A percentile compares a stretch with the other conserved stretches of the same genome.
Evolutionary conservation across 805 yeast genomes (phyloP).

Genomic region (Priceomyces carsonii): DNA sequence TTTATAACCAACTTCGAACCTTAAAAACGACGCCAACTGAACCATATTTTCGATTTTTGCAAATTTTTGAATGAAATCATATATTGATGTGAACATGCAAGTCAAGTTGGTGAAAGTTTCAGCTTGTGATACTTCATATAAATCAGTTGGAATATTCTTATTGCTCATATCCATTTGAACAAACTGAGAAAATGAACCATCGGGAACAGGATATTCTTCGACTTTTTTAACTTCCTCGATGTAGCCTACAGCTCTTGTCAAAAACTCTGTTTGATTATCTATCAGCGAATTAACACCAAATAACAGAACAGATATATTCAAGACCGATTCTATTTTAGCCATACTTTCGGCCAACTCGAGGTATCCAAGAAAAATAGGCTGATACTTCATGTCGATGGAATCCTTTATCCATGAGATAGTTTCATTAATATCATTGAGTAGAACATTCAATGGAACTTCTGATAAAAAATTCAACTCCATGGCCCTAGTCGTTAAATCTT

Average conservation of each 20-base stretch:
- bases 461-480: constrained; percentile 49
- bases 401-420: constrained; percentile 32
- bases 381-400: constrained; percentile 13
- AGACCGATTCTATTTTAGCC: constrained; percentile 19
- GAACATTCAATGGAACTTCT: constrained; percentile 20
- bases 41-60: constrained; percentile 16
- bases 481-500: constrained; percentile 65
- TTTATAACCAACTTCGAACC: constrained; percentile 24
- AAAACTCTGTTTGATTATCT: constrained; percentile 11
- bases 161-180: constrained; percentile 38
- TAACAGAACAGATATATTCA: constrained; percentile 15
- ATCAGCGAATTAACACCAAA: constrained; percentile 5
- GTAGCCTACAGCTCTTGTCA: constrained; percentile 16
- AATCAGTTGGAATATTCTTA: constrained; percentile 37
- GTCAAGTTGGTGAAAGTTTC: constrained; percentile 21
- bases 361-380: constrained; percentile 8
- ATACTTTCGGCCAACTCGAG: constrained; percentile 6
- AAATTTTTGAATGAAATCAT: constrained; percentile 17
- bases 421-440: constrained; percentile 28
- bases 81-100: constrained; percentile 20
- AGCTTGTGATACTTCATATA: constrained; percentile 20
- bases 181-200: constrained; percentile 33
- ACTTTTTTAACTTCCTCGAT: constrained; percentile 8
- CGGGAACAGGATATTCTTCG: constrained; percentile 11
- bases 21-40: constrained; percentile 29